Percentiles rank a stretch among this genome's conserved stretches.
Conservation (phyloP, 78 protist species). For the Isochrysis galbana region DNA sequence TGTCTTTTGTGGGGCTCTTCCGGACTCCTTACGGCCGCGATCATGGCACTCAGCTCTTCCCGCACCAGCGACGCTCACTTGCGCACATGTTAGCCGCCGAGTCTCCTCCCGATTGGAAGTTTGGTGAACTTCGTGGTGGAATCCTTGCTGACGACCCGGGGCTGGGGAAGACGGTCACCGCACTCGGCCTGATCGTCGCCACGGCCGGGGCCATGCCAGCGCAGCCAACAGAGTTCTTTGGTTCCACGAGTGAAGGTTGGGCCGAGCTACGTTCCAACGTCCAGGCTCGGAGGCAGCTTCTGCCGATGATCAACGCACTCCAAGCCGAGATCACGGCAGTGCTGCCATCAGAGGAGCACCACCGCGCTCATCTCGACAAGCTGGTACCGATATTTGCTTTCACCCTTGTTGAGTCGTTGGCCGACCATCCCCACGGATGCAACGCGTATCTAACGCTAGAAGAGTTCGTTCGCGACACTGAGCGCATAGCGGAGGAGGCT, state of each 20-base stretch:
- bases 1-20: not conserved
- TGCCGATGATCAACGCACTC: not conserved
- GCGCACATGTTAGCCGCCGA: not conserved
- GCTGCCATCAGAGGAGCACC: too few species aligned
- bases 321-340: too few species aligned
- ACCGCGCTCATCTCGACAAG: too few species aligned
- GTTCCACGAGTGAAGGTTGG: not conserved
- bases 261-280: not conserved
- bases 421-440: too few species aligned
- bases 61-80: slow-evolving; percentile 8
- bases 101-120: not conserved
- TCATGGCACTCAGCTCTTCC: not conserved
- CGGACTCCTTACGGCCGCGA: not conserved
- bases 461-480: too few species aligned
- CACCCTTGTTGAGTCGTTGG: too few species aligned
- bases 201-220: not conserved
- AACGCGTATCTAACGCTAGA: too few species aligned
- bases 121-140: not conserved
- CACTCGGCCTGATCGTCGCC: slow-evolving; percentile 12
- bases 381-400: too few species aligned
- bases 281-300: not conserved
- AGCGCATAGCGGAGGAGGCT: too few species aligned
- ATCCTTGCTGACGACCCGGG: not conserved
- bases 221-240: not conserved
- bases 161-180: not conserved